Conservation (phyloP, 2,329 filamentous ascomycete genomes). For the Fusarium subglutinans region DNA sequence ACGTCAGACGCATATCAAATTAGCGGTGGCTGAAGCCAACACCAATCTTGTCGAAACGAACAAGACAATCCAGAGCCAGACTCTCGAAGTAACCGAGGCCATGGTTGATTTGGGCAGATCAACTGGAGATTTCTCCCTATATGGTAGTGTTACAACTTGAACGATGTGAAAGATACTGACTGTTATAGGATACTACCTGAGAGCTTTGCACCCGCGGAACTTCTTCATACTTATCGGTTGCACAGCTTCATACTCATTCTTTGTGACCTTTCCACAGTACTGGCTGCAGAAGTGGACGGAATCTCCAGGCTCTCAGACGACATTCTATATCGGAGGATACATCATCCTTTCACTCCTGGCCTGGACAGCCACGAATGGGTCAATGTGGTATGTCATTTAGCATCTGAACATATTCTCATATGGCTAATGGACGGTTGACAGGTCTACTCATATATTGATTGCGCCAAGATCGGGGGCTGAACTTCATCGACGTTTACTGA, state of each 20-base stretch:
- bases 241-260: not conserved
- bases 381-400: not conserved
- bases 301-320: not conserved
- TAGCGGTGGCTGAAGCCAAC: accelerated
- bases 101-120: not conserved
- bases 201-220: not conserved
- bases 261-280: not conserved
- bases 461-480: not conserved
- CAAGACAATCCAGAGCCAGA: not conserved
- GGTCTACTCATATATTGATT: not conserved
- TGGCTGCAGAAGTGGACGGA: not conserved
- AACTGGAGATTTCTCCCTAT: not conserved
- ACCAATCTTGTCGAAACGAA: accelerated
- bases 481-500: not conserved
- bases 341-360: not conserved
- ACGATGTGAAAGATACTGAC: not conserved
- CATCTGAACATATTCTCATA: accelerated
- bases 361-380: not conserved
- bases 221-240: not conserved
- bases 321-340: not conserved
- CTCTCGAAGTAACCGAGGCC: not conserved
- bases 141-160: not conserved
- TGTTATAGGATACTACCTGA: not conserved
- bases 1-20: accelerated
- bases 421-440: accelerated